Evolutionary conservation across 2,329 filamentous ascomycete species (phyloP).

Genomic region (Emydomyces testavorans): DNA sequence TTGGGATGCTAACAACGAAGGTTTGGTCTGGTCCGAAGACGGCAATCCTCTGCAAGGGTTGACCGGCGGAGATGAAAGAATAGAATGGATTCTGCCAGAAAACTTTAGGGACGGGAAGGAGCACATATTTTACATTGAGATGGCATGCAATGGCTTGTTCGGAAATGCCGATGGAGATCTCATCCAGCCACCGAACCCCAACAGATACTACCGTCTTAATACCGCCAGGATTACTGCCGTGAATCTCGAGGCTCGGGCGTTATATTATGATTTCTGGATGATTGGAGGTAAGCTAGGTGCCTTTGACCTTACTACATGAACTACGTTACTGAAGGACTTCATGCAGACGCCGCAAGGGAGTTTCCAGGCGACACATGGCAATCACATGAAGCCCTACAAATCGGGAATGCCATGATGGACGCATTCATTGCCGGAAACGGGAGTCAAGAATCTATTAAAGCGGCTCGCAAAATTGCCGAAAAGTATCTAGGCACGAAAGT

Average conservation of each 20-base stretch:
- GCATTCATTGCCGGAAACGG: slow-evolving; percentile 69
- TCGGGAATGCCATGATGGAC: slow-evolving; percentile 82
- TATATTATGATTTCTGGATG: slow-evolving; percentile 93
- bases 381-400: slow-evolving; percentile 70
- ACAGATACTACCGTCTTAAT: slow-evolving; percentile 64
- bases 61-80: slow-evolving; percentile 76
- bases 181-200: slow-evolving; percentile 79
- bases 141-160: slow-evolving; percentile 99
- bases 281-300: slow-evolving; percentile 44
- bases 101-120: slow-evolving; percentile 72
- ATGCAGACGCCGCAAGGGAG: slow-evolving; percentile 69
- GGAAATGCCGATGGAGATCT: slow-evolving; percentile 75
- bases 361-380: slow-evolving; percentile 83
- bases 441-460: slow-evolving; percentile 59
- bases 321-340: not conserved
- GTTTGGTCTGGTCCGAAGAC: slow-evolving; percentile 82
- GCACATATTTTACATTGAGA: slow-evolving; percentile 88
- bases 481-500: slow-evolving; percentile 71
- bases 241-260: slow-evolving; percentile 68
- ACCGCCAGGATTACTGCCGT: slow-evolving; percentile 81
- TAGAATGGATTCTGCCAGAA: slow-evolving; percentile 82
- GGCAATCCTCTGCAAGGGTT: slow-evolving; percentile 86
- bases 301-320: not conserved
- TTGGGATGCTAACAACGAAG: slow-evolving; percentile 92
- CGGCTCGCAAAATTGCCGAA: slow-evolving; percentile 70